Conservation (phyloP, 305 asterid species). For the Fraxinus floribunda region DNA sequence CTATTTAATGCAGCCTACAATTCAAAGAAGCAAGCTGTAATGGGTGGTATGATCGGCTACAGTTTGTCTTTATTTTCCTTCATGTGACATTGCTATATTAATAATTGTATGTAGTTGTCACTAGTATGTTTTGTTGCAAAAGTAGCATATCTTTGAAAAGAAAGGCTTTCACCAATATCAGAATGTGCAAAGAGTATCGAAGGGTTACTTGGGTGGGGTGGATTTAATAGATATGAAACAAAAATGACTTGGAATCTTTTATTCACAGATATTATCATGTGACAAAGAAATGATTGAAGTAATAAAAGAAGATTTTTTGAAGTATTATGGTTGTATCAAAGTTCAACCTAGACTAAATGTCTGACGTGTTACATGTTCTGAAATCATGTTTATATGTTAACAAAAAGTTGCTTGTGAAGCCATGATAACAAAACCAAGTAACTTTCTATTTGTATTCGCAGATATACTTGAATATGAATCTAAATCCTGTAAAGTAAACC, state of each 20-base stretch:
- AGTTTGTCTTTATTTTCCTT: slow-evolving; percentile 9
- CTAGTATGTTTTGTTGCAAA: neutral
- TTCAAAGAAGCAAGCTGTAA: slow-evolving; percentile 87
- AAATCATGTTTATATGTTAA: neutral
- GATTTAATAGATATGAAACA: neutral
- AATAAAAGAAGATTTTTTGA: neutral
- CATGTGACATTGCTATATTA: slow-evolving; percentile 1
- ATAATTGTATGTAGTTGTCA: neutral
- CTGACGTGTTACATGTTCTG: neutral
- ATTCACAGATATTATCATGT: neutral
- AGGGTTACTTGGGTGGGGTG: neutral
- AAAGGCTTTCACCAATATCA: neutral
- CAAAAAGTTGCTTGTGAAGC: neutral
- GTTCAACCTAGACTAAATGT: neutral
- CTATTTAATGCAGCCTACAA: slow-evolving; percentile 89
- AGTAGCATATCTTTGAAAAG: neutral
- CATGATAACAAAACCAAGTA: neutral
- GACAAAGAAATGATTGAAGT: neutral
- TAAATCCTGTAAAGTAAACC: neutral
- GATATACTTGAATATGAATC: neutral
- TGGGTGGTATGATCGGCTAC: slow-evolving; percentile 59
- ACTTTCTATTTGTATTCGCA: neutral
- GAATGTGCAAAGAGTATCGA: neutral
- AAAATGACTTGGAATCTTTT: too few relatives aligned
- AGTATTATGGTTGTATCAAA: neutral